phyloP scores from a whole-genome alignment of 208 protist species.

The Crithidia expoeki region DNA sequence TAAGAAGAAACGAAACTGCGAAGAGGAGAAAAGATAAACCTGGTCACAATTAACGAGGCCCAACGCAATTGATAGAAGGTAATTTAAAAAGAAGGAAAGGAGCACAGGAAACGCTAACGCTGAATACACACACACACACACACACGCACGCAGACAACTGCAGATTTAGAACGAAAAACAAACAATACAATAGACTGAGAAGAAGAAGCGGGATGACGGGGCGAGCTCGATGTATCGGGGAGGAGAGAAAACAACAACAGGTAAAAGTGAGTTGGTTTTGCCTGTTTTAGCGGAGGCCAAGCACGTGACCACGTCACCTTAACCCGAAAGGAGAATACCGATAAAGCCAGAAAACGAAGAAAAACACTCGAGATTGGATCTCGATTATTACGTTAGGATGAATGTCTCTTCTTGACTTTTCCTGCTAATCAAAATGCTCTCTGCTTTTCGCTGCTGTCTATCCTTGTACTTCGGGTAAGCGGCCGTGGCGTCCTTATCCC shows the following conservation, averaged over 20 bases:
- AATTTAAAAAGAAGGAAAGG: not conserved
- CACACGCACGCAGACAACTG: not conserved
- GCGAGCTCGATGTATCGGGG: not conserved
- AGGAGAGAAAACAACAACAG: not conserved
- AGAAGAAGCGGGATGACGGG: not conserved
- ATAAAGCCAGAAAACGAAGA: not conserved
- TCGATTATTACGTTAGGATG: not conserved
- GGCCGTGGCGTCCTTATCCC: not conserved
- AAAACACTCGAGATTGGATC: not conserved
- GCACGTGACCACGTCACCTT: not conserved
- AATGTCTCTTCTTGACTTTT: not conserved
- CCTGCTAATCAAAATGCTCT: not conserved
- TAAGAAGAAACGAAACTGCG: not conserved
- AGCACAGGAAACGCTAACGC: constrained; percentile 3
- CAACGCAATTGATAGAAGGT: no score
- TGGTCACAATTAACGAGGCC: no score
- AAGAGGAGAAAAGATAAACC: no score
- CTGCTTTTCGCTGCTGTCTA: not conserved
- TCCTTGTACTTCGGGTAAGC: not conserved
- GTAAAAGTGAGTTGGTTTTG: not conserved
- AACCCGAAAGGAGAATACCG: not conserved
- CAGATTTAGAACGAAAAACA: not conserved
- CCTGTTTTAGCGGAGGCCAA: not conserved
- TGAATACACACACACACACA: not conserved
- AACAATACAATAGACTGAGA: not conserved